These are phyloP conservation scores for Filosporella fistucella DNA, from an alignment of 495 filamentous ascomycete species.

Conservation along the genomic window DNA sequence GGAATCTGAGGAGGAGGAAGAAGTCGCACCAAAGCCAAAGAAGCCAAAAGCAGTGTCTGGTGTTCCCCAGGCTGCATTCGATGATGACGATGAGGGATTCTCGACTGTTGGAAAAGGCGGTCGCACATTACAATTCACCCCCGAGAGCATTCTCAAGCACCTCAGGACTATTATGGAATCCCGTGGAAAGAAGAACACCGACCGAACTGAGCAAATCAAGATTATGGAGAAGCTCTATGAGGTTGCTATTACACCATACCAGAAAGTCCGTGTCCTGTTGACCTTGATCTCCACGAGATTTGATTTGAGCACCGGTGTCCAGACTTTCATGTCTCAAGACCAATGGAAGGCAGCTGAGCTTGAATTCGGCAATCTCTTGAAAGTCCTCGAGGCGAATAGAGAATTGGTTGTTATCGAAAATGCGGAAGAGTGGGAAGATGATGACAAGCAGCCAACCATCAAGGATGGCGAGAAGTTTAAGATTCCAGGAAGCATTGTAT, in stretches of 20 bases:
- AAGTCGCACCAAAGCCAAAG: conserved; percentile 38
- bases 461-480: conserved; percentile 66
- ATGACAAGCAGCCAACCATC: conserved; percentile 81
- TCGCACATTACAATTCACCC: conserved; percentile 80
- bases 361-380: conserved; percentile 73
- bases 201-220: conserved; percentile 87
- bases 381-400: conserved; percentile 70
- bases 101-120: conserved; percentile 82
- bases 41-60: conserved; percentile 36
- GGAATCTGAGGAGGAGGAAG: conserved; percentile 71
- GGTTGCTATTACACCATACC: conserved; percentile 85
- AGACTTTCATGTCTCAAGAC: conserved; percentile 86
- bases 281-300: conserved; percentile 92
- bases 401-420: conserved; percentile 81
- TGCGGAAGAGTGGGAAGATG: conserved; percentile 98
- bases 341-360: conserved; percentile 95
- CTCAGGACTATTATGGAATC: conserved; percentile 90
- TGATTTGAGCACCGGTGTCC: conserved; percentile 78
- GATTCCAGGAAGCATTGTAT: conserved; percentile 90
- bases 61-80: conserved; percentile 39
- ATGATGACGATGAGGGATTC: conserved; percentile 79
- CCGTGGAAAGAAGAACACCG: conserved; percentile 97
- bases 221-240: conserved; percentile 95
- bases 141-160: conserved; percentile 97
- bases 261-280: conserved; percentile 87